Percentiles rank a stretch among this genome's conserved stretches.
Conservation (phyloP, 306 rosid genomes). For the Casuarina cunninghamiana region DNA sequence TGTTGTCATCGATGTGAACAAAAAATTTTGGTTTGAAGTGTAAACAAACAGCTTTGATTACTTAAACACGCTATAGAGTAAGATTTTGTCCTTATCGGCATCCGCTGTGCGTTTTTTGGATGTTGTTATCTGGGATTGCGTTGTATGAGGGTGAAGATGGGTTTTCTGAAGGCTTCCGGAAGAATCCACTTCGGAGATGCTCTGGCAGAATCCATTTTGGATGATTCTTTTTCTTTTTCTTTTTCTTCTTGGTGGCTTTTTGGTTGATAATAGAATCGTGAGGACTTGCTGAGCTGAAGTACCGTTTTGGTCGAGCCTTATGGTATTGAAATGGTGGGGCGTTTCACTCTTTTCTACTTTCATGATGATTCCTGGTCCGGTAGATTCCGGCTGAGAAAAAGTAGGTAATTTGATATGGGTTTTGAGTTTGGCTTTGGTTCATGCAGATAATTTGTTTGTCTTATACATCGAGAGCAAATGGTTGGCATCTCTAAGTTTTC, state of each 20-base stretch:
- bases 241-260: not conserved
- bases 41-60: not conserved
- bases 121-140: slow-evolving; percentile 3
- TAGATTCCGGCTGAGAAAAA: slow-evolving; percentile 13
- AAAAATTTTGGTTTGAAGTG: not conserved
- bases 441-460: not conserved
- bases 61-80: not conserved
- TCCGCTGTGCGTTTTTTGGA: not conserved
- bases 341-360: slow-evolving; percentile 6
- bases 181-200: slow-evolving; percentile 10
- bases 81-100: not conserved
- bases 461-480: slow-evolving; percentile 1
- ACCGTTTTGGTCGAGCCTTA: not conserved
- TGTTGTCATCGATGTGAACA: not conserved
- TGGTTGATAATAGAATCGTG: slow-evolving; percentile 8
- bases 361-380: slow-evolving; percentile 21
- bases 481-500: not conserved
- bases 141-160: not conserved
- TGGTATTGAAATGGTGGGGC: slow-evolving; percentile 12
- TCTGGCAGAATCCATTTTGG: not conserved
- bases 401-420: not conserved
- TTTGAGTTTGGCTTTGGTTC: slow-evolving; percentile 12
- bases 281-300: not conserved
- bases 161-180: slow-evolving; percentile 2
- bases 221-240: slow-evolving; percentile 3